Percentiles rank a stretch among this genome's conserved stretches.
phyloP scores from a whole-genome alignment of 139 green algal genomes.

The Microglena sp. region DNA sequence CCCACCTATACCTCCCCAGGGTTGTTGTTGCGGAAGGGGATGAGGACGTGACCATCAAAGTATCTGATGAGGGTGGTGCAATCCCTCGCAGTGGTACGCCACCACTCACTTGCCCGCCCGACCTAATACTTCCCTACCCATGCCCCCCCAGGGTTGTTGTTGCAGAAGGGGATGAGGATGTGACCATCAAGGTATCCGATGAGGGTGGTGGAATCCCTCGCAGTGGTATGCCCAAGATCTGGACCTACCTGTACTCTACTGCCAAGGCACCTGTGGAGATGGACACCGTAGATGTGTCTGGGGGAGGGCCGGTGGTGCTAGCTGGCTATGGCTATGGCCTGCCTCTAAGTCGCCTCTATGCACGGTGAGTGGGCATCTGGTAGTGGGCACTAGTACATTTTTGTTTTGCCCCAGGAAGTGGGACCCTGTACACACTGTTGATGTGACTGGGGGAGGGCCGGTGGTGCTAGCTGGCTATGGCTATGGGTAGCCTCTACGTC shows the following conservation, averaged over 20 bases:
- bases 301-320: conserved; percentile 52
- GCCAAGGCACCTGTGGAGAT: conserved; percentile 31
- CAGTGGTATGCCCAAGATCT: conserved; percentile 84
- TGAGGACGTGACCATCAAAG: conserved; percentile 98
- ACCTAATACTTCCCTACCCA: background rate
- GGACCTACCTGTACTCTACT: conserved; percentile 98
- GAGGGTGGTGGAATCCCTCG: conserved; percentile 95
- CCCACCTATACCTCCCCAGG: too few relatives aligned
- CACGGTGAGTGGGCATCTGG: conserved; percentile 33
- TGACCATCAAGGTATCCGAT: conserved; percentile 95
- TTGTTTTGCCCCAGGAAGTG: too few relatives aligned
- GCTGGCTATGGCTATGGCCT: conserved; percentile 96
- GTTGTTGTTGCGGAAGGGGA: conserved; percentile 92
- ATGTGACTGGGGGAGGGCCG: conserved; percentile 28
- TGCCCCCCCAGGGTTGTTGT: too few relatives aligned
- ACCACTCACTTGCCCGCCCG: too few relatives aligned
- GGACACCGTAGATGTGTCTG: conserved; percentile 12
- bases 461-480: conserved; percentile 83
- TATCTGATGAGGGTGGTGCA: conserved; percentile 91
- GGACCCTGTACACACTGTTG: too few relatives aligned
- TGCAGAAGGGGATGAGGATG: conserved; percentile 90
- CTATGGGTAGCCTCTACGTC: conserved; percentile 86
- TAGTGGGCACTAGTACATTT: too few relatives aligned
- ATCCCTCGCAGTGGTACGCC: conserved; percentile 84
- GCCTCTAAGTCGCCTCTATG: conserved; percentile 78